These are phyloP conservation scores for Umbelopsis sp. DNA, from an alignment of 192 early-diverging fungal genomes.

Conservation along the genomic window DNA sequence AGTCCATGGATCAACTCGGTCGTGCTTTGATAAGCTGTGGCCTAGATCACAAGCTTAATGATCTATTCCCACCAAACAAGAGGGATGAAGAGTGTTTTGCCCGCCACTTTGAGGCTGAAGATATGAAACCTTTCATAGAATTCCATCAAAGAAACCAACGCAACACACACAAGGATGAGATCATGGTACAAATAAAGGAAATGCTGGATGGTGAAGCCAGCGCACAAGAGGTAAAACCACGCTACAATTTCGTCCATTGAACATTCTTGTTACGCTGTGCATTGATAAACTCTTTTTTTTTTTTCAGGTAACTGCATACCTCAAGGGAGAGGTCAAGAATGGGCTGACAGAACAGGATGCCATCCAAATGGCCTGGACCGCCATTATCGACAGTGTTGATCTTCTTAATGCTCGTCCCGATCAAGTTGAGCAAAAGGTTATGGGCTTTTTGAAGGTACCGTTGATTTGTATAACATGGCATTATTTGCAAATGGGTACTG, in stretches of 20 bases:
- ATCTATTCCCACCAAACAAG: constrained; percentile 93
- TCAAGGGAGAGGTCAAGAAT: constrained; percentile 67
- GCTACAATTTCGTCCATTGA: background rate
- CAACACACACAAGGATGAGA: constrained; percentile 63
- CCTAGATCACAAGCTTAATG: constrained; percentile 74
- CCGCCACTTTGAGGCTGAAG: constrained; percentile 92
- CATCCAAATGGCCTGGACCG: constrained; percentile 80
- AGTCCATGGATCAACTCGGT: constrained; percentile 76
- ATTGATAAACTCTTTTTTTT: background rate
- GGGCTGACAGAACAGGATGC: constrained; percentile 79
- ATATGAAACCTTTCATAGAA: constrained; percentile 85
- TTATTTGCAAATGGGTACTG: background rate
- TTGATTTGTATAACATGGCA: background rate
- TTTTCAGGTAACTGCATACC: constrained; percentile 58
- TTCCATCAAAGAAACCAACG: constrained; percentile 78
- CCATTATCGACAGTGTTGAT: constrained; percentile 77
- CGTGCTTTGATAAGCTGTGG: constrained; percentile 67
- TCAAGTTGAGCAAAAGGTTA: constrained; percentile 77
- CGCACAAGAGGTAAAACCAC: constrained; percentile 53
- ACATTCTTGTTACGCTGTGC: background rate
- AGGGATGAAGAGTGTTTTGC: constrained; percentile 85
- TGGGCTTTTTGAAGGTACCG: constrained; percentile 58
- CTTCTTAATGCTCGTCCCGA: constrained; percentile 77
- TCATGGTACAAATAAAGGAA: constrained; percentile 59
- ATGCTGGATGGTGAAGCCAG: constrained; percentile 60